These are phyloP conservation scores for Claviceps sp. DNA, from an alignment of 2,329 filamentous ascomycete genomes.

Conservation along the genomic window DNA sequence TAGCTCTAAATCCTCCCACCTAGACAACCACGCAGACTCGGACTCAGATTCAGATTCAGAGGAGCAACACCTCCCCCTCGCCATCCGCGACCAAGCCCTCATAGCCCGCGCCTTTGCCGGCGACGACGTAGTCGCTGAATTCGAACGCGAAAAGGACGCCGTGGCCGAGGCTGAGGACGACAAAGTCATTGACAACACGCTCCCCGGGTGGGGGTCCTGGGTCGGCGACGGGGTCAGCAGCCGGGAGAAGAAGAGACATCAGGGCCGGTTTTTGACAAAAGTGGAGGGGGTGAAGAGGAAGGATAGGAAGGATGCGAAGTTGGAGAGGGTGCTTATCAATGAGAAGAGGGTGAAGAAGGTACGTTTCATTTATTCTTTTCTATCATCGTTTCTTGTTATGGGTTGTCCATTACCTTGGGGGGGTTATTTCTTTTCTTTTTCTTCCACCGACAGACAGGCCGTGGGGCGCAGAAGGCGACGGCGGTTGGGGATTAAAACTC, in stretches of 20 bases:
- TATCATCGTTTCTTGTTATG: no score
- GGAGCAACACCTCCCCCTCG: slow-evolving; percentile 40
- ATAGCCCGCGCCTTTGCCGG: slow-evolving; percentile 79
- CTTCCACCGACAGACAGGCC: background rate
- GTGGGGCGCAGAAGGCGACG: no score
- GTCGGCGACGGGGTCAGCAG: slow-evolving; percentile 69
- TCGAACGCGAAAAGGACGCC: slow-evolving; percentile 65
- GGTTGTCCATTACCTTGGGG: background rate
- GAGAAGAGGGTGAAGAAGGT: slow-evolving; percentile 86
- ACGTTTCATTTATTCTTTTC: slow-evolving; percentile 13
- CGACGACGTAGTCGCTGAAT: slow-evolving; percentile 71
- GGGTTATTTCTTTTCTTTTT: background rate
- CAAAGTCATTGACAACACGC: slow-evolving; percentile 66
- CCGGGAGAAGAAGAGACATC: slow-evolving; percentile 50
- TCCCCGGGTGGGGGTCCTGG: slow-evolving; percentile 93
- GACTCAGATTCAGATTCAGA: slow-evolving; percentile 31
- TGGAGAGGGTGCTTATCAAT: slow-evolving; percentile 79
- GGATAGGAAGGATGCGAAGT: slow-evolving; percentile 67
- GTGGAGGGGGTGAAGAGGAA: slow-evolving; percentile 61
- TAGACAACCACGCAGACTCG: slow-evolving; percentile 7
- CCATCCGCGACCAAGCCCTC: slow-evolving; percentile 50
- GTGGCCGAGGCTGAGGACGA: slow-evolving; percentile 66
- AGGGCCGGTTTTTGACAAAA: slow-evolving; percentile 49
- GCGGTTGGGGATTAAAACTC: no score
- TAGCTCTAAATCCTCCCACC: no score